These are phyloP conservation scores for Letharia lupina DNA, from an alignment of 495 filamentous ascomycete genomes.

Conservation along the genomic window DNA sequence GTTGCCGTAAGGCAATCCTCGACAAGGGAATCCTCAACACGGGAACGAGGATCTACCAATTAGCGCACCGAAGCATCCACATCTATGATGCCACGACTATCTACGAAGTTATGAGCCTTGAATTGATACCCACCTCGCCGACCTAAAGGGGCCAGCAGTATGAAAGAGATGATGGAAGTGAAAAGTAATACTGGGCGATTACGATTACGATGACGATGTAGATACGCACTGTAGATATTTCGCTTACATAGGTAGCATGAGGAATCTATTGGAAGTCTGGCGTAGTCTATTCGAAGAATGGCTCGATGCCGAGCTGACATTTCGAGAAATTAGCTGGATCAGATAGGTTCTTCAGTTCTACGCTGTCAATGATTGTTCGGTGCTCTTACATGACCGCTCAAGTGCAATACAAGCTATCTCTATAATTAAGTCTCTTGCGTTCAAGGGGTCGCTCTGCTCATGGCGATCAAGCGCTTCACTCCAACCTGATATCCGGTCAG, in stretches of 20 bases:
- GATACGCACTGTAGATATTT: not conserved
- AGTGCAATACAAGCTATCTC: not conserved
- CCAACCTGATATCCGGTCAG: constrained; percentile 52
- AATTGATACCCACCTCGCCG: not conserved
- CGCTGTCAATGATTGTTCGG: constrained; percentile 2
- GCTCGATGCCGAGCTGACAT: not conserved
- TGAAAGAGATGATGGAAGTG: constrained; percentile 1
- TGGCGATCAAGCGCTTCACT: constrained; percentile 83
- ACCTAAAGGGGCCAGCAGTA: not conserved
- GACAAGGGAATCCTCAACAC: not conserved
- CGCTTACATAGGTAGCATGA: not conserved
- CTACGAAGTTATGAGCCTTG: constrained; percentile 8
- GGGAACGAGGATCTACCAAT: not conserved
- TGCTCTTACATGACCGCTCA: not conserved
- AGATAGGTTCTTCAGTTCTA: not conserved
- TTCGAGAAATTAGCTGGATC: not conserved
- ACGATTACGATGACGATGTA: not conserved
- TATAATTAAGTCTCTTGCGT: not conserved
- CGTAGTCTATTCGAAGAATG: not conserved
- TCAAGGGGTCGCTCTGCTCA: constrained; percentile 70
- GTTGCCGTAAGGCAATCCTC: not conserved
- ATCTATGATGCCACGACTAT: not conserved
- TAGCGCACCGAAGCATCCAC: not conserved
- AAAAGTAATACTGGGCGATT: too few species aligned
- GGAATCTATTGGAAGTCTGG: not conserved